Base-by-base conservation (phyloP, 495 filamentous ascomycete species). In the Trichoderma reesei region DNA sequence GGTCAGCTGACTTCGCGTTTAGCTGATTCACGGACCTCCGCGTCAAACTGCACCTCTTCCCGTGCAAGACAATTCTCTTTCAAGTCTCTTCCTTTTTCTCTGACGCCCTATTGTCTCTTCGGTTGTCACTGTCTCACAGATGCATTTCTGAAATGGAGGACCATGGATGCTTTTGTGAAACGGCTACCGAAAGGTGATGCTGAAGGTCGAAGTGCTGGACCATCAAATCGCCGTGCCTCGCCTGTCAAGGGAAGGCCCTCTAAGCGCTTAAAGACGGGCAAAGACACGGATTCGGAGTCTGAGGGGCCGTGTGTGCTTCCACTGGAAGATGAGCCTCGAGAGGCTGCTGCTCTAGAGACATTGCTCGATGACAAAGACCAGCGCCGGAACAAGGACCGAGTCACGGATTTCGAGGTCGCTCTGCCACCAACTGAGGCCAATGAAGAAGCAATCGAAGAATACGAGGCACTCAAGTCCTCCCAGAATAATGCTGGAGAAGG, bases 391-490 rank as follows among this genome's bases (percentile, higher is more conserved):
- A 76, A 76, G 11, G 73, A 75, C 0, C 71, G 72, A 61, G 75
- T 76, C 66, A 95, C 91, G 18, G 90, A 91, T 18, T 80, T 95
- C 54, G 92, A 96, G 70, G 87, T 80, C 65, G 87, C 88, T 0
- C 76, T 96, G 20, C 89, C 90, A 11, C 78, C 80, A 6, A 76
- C 94, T 9, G 76, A 84, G 67, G 82, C 83, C 0, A 85, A 89
- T 68, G 78, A 85, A 66, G 80, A 88, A 59, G 89, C 90, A 1
- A 90, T 95, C 66, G 79, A 88, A 65, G 86, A 92, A 65, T 96
- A 98, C 73, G 89, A 96, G 71, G 74, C 78, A 0, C 74, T 80
- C 65, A 74, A 68, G 61, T 71, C 75, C 0, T 83, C 83, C 4
- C 75, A 78, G 59, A 71, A 76, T 37, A 76, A 78, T 51, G 75